Percentiles rank a stretch among this genome's conserved stretches.
Evolutionary conservation across 495 filamentous ascomycete genomes (phyloP).

Genomic region (Poronia punctata): DNA sequence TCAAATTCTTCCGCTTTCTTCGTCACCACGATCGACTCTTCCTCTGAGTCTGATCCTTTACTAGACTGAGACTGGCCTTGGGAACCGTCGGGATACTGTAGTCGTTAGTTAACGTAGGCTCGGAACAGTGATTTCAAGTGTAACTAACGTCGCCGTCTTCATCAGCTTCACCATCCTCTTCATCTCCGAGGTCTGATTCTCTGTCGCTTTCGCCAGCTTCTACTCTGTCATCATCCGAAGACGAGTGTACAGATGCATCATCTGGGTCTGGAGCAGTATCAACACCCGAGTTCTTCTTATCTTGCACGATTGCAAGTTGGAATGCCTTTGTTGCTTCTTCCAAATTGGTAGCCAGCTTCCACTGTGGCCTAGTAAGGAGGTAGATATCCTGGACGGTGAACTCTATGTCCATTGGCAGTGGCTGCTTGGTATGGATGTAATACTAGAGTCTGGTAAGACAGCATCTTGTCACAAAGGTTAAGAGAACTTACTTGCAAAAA

Average conservation of each 20-base stretch:
- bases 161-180: conserved; percentile 42
- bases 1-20: conserved; percentile 85
- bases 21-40: conserved; percentile 86
- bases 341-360: conserved; percentile 73
- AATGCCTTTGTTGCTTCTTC: conserved; percentile 83
- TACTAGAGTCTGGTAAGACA: conserved; percentile 50
- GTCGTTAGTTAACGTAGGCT: not conserved
- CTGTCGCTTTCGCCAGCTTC: conserved; percentile 48
- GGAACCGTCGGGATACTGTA: conserved; percentile 35
- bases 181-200: conserved; percentile 43
- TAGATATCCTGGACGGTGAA: conserved; percentile 95
- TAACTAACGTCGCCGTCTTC: conserved; percentile 16
- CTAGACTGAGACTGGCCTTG: conserved; percentile 37
- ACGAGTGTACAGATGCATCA: conserved; percentile 55
- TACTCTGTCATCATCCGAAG: conserved; percentile 60
- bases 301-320: conserved; percentile 77
- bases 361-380: conserved; percentile 74
- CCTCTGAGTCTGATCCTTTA: conserved; percentile 55
- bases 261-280: conserved; percentile 61
- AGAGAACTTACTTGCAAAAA: conserved; percentile 65
- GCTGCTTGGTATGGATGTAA: conserved; percentile 90
- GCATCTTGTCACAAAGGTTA: not conserved
- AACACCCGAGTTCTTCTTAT: conserved; percentile 70
- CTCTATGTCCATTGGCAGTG: conserved; percentile 93
- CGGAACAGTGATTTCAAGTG: not conserved